Conservation (phyloP, 495 filamentous ascomycete species). For the Xylaria venustula region DNA sequence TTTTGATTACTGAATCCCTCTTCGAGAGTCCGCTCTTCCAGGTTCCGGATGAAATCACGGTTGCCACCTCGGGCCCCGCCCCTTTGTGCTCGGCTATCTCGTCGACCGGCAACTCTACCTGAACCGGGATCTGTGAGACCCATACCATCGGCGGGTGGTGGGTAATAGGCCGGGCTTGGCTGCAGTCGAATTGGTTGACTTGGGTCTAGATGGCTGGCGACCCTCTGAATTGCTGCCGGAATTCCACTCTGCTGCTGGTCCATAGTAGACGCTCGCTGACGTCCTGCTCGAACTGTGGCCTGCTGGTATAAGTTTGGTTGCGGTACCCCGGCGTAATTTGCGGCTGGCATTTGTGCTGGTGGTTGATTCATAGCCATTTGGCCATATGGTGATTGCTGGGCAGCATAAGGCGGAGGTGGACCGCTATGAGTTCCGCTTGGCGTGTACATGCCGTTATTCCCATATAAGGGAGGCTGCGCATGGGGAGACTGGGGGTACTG, state of each 20-base stretch:
- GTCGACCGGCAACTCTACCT: slow-evolving; percentile 66
- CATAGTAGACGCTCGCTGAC: slow-evolving; percentile 93
- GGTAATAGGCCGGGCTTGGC: slow-evolving; percentile 96
- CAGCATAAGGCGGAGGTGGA: slow-evolving; percentile 82
- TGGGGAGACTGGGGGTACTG: slow-evolving; percentile 41
- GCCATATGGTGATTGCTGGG: slow-evolving; percentile 68
- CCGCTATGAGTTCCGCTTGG: slow-evolving; percentile 61
- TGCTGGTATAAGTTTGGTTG: slow-evolving; percentile 79
- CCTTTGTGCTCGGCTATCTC: slow-evolving; percentile 71
- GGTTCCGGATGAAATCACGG: slow-evolving; percentile 85
- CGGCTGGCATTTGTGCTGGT: slow-evolving; percentile 65
- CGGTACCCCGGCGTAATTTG: slow-evolving; percentile 57
- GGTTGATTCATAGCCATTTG: slow-evolving; percentile 71
- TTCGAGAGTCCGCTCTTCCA: slow-evolving; percentile 91
- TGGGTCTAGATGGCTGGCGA: slow-evolving; percentile 96
- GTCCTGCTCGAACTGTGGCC: slow-evolving; percentile 74
- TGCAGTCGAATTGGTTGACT: slow-evolving; percentile 91
- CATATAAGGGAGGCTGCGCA: slow-evolving; percentile 67
- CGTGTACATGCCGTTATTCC: slow-evolving; percentile 70
- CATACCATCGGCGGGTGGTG: slow-evolving; percentile 86
- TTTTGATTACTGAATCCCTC: slow-evolving; percentile 62
- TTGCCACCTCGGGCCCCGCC: slow-evolving; percentile 61
- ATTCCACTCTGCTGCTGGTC: slow-evolving; percentile 90
- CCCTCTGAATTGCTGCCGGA: slow-evolving; percentile 86
- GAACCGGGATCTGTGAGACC: slow-evolving; percentile 49